These are phyloP conservation scores for Pulveroboletus ravenelii DNA, from an alignment of 768 basidiomycete species.

Conservation along the genomic window DNA sequence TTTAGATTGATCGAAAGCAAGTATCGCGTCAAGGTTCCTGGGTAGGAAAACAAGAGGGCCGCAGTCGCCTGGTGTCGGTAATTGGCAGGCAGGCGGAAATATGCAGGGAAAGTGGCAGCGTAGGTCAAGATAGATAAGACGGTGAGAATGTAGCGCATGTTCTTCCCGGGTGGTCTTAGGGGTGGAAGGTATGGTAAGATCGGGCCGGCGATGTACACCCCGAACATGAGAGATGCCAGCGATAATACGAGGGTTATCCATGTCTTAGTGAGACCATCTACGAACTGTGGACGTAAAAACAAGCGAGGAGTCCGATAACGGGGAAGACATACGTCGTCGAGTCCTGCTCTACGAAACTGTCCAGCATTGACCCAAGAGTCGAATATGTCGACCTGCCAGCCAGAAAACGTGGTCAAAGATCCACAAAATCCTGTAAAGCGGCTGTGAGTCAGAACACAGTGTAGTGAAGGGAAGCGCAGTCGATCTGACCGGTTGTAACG, in stretches of 20 bases:
- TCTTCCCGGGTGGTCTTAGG: constrained; percentile 38
- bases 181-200: constrained; percentile 39
- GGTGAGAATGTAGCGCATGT: constrained; percentile 48
- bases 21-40: constrained; percentile 84
- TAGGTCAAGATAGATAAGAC: constrained; percentile 61
- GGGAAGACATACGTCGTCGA: constrained; percentile 59
- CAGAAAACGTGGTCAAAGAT: constrained; percentile 92
- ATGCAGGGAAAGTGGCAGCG: constrained; percentile 69
- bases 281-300: constrained; percentile 47
- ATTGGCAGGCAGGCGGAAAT: constrained; percentile 62
- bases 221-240: constrained; percentile 72
- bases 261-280: constrained; percentile 81
- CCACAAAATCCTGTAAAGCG: constrained; percentile 77
- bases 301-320: not conserved
- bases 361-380: constrained; percentile 74
- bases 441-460: not conserved
- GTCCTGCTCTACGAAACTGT: constrained; percentile 51
- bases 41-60: constrained; percentile 84
- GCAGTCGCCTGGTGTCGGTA: constrained; percentile 82
- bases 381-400: constrained; percentile 90
- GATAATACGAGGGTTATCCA: constrained; percentile 75
- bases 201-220: constrained; percentile 53
- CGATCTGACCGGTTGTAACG: constrained; percentile 67
- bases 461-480: not conserved
- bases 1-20: constrained; percentile 72